phyloP scores from a whole-genome alignment of 345 rosid genomes.

The Ceriops decandra region DNA sequence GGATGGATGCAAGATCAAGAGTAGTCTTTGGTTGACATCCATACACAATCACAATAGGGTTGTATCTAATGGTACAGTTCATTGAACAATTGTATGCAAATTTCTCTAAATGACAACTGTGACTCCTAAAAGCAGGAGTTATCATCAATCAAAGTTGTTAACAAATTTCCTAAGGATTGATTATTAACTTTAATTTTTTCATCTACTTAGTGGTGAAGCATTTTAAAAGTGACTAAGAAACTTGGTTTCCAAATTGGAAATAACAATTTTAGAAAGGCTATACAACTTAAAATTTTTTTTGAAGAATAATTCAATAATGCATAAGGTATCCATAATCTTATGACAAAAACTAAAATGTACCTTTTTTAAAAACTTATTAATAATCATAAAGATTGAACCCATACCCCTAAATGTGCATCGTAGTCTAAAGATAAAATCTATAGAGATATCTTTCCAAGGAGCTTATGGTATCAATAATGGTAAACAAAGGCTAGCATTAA shows the following conservation, averaged over 20 bases:
- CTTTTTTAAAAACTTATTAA: slow-evolving; percentile 1
- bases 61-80: not conserved
- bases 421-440: not conserved
- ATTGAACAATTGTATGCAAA: not conserved
- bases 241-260: not conserved
- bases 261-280: not conserved
- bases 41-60: not conserved
- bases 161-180: not conserved
- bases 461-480: not conserved
- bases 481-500: not conserved
- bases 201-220: too few species aligned
- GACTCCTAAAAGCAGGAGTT: not conserved
- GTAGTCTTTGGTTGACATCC: not conserved
- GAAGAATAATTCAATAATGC: not conserved
- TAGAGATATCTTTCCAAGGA: not conserved
- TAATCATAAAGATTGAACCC: not conserved
- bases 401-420: not conserved
- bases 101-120: not conserved
- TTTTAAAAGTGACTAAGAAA: not conserved
- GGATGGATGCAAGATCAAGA: not conserved
- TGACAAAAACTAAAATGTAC: not conserved
- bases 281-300: not conserved
- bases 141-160: not conserved
- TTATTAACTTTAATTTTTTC: too few species aligned
- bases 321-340: not conserved